A percentile compares a stretch with the other conserved stretches of the same genome.
These are phyloP conservation scores for Lasiodiplodia hormozganensis DNA, from an alignment of 2,329 filamentous ascomycete species.

Conservation along the genomic window DNA sequence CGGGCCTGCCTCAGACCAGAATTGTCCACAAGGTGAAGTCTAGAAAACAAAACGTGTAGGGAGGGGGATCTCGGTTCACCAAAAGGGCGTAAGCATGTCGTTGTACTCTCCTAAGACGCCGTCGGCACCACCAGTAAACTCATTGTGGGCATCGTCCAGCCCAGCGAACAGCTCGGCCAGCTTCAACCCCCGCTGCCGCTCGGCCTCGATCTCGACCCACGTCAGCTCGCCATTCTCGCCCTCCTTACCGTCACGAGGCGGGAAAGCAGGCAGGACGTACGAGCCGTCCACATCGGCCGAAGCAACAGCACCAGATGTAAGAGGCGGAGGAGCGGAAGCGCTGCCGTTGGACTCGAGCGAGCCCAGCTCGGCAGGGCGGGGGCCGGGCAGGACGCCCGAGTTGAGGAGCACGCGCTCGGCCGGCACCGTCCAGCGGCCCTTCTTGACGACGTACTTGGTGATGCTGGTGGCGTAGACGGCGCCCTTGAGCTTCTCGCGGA, in stretches of 20 bases:
- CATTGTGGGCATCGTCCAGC: constrained; percentile 61
- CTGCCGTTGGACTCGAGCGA: constrained; percentile 17
- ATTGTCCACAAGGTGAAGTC: not conserved
- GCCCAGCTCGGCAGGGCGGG: constrained; percentile 47
- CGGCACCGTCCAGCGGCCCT: constrained; percentile 76
- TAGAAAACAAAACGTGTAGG: not conserved
- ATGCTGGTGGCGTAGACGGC: constrained; percentile 58
- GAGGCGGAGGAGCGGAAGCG: constrained; percentile 26
- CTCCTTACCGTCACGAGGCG: constrained; percentile 35
- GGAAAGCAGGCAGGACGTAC: constrained; percentile 33
- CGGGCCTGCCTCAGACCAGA: not conserved
- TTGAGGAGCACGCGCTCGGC: constrained; percentile 77
- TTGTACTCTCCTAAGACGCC: constrained; percentile 53
- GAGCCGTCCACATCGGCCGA: constrained; percentile 27
- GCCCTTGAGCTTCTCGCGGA: constrained; percentile 42
- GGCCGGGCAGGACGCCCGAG: constrained; percentile 80
- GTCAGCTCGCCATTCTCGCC: constrained; percentile 55
- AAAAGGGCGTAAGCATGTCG: constrained; percentile 39
- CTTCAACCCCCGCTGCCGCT: constrained; percentile 61
- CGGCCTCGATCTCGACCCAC: constrained; percentile 66
- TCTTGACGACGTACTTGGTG: constrained; percentile 59
- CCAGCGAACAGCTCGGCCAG: constrained; percentile 62
- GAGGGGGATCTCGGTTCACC: not conserved
- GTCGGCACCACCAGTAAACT: constrained; percentile 53
- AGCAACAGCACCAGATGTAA: not conserved